Conservation (phyloP, 345 rosid species). For the Eucalyptus pauciflora region DNA sequence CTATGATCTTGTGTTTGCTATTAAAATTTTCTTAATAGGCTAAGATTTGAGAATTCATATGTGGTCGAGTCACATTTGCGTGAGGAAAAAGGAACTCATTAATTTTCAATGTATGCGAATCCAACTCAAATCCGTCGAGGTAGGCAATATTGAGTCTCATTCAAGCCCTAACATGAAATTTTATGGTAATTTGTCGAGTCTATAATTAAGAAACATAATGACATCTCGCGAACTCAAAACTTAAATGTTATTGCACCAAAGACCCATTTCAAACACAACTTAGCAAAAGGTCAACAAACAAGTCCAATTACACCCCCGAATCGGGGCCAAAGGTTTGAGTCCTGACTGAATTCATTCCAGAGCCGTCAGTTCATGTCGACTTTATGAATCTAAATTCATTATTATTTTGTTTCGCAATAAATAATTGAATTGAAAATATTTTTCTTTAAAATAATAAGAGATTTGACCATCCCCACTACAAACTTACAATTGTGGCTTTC, state of each 20-base stretch:
- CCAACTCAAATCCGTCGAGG: rapidly evolving
- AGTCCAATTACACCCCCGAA: neutral
- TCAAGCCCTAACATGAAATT: neutral
- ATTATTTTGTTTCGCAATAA: neutral
- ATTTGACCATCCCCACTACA: no score
- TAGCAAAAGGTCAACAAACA: neutral
- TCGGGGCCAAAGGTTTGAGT: neutral
- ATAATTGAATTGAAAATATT: no score
- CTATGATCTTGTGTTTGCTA: neutral
- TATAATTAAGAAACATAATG: neutral
- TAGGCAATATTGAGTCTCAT: no score
- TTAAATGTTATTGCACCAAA: neutral
- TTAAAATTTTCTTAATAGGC: neutral
- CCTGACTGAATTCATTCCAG: neutral
- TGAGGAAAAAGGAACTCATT: no score
- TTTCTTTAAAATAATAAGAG: no score
- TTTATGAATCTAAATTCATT: no score
- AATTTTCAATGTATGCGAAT: rapidly evolving
- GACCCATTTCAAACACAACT: no score
- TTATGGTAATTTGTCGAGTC: neutral
- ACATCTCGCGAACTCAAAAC: neutral
- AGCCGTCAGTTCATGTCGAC: rapidly evolving
- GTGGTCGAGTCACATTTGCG: neutral
- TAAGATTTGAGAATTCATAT: neutral
- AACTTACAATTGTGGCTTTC: no score